phyloP scores from a whole-genome alignment of 2,329 filamentous ascomycete genomes.

The Fusarium caatingaense region DNA sequence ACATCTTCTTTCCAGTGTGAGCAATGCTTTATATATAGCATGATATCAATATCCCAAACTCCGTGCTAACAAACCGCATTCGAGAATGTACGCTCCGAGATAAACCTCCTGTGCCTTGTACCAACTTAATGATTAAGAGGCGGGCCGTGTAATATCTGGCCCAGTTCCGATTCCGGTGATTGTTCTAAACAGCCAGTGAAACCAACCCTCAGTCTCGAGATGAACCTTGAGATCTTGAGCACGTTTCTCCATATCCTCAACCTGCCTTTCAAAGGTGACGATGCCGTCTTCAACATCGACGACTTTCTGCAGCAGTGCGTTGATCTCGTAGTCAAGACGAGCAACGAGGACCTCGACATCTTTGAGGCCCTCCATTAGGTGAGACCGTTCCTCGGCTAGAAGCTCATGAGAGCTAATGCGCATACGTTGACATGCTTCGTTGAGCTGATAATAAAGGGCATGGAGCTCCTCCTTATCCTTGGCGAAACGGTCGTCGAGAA shows the following conservation, averaged over 20 bases:
- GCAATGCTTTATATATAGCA: conserved; percentile 13
- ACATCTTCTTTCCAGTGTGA: conserved; percentile 1
- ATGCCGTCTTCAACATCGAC: conserved; percentile 89
- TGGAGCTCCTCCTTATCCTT: conserved; percentile 74
- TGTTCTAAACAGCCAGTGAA: conserved; percentile 72
- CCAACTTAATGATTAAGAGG: conserved; percentile 27
- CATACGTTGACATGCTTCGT: conserved; percentile 76
- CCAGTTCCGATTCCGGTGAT: conserved; percentile 70
- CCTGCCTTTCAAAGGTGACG: conserved; percentile 81
- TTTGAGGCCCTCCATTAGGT: conserved; percentile 76
- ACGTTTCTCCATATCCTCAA: conserved; percentile 74
- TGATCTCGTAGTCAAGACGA: conserved; percentile 92
- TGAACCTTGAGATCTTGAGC: conserved; percentile 71
- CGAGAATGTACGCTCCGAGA: conserved; percentile 5
- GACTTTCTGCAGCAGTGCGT: conserved; percentile 80
- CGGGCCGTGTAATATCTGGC: conserved; percentile 61
- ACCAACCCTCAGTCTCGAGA: conserved; percentile 72
- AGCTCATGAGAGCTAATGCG: conserved; percentile 75
- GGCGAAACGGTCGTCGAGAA: conserved; percentile 71
- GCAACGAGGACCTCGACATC: conserved; percentile 85
- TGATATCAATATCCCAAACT: conserved; percentile 29
- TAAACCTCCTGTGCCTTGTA: conserved; percentile 9
- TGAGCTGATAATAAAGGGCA: conserved; percentile 73
- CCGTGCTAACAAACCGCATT: conserved; percentile 21
- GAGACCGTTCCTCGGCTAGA: conserved; percentile 74